phyloP scores from a whole-genome alignment of 1,284 basidiomycete genomes.

The Mycosarcoma maydis region DNA sequence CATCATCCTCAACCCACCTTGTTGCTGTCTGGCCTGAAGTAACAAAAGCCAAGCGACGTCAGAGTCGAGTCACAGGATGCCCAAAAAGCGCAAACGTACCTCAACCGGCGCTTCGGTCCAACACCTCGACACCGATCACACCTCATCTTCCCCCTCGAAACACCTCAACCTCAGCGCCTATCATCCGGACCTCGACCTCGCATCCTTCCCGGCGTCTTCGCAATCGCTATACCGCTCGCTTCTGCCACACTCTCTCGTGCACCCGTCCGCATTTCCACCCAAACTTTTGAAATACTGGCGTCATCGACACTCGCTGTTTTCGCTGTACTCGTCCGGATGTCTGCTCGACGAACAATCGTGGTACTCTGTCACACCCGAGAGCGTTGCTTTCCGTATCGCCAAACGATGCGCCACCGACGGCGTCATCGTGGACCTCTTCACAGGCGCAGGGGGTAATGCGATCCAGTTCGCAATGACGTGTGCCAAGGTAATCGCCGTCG shows the following conservation, averaged over 20 bases:
- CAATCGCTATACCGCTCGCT: slow-evolving; percentile 11
- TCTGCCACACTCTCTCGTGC: slow-evolving; percentile 17
- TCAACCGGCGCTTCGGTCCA: slow-evolving; percentile 8
- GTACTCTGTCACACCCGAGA: slow-evolving; percentile 96
- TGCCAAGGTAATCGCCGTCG: slow-evolving; percentile 89
- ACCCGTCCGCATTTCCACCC: slow-evolving; percentile 19
- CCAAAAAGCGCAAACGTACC: slow-evolving; percentile 35
- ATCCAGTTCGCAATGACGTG: slow-evolving; percentile 97
- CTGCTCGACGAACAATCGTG: slow-evolving; percentile 85
- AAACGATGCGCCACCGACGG: slow-evolving; percentile 74
- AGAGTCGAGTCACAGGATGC: not conserved
- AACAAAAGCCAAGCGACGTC: not conserved
- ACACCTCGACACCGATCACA: slow-evolving; percentile 1
- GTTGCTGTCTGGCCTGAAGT: too few species aligned
- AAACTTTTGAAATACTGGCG: slow-evolving; percentile 47
- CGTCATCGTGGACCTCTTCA: slow-evolving; percentile 86
- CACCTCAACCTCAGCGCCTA: slow-evolving; percentile 28
- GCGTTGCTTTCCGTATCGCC: slow-evolving; percentile 88
- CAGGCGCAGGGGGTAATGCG: slow-evolving; percentile 95
- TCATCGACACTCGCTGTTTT: slow-evolving; percentile 52
- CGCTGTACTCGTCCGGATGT: slow-evolving; percentile 53
- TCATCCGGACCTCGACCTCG: slow-evolving; percentile 22
- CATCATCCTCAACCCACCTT: too few species aligned
- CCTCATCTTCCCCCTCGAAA: not conserved
- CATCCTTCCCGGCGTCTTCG: not conserved